Evolutionary conservation across 768 basidiomycete genomes (phyloP).

Genomic region (Coprinellus aureogranulatus): DNA sequence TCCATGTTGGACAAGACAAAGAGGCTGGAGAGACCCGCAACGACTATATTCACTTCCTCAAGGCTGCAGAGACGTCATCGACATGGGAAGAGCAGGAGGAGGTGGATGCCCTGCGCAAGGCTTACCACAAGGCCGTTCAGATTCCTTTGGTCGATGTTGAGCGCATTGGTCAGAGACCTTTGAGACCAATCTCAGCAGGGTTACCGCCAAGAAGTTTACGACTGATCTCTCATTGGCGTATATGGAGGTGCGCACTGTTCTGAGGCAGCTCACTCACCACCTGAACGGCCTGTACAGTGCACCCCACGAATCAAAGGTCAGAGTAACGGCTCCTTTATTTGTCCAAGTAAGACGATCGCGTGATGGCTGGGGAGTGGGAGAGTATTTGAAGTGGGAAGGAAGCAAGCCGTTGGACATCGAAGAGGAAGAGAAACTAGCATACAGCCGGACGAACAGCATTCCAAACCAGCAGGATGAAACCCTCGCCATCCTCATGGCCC

Average conservation of each 20-base stretch:
- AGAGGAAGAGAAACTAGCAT: constrained; percentile 81
- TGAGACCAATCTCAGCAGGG: constrained; percentile 83
- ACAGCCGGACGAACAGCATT: constrained; percentile 71
- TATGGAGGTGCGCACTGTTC: constrained; percentile 90
- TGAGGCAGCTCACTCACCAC: constrained; percentile 75
- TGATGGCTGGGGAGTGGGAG: constrained; percentile 82
- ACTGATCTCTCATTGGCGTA: constrained; percentile 87
- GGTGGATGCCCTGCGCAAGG: constrained; percentile 88
- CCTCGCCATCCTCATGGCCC: constrained; percentile 71
- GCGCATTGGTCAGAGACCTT: constrained; percentile 84
- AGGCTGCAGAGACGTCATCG: constrained; percentile 71
- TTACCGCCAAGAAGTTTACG: constrained; percentile 96
- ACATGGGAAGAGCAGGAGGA: constrained; percentile 97
- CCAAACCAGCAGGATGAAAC: constrained; percentile 78
- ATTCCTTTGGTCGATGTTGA: constrained; percentile 95
- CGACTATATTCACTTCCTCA: constrained; percentile 90
- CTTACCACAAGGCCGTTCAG: constrained; percentile 91
- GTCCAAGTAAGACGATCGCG: constrained; percentile 78
- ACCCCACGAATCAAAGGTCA: constrained; percentile 24
- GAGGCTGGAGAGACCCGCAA: constrained; percentile 91
- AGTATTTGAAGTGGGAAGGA: constrained; percentile 91
- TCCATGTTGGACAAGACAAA: constrained; percentile 86
- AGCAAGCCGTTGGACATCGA: constrained; percentile 91
- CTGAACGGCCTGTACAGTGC: constrained; percentile 67
- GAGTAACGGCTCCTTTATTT: constrained; percentile 64